phyloP scores from a whole-genome alignment of 306 rosid genomes.

The Cucumis melo region DNA sequence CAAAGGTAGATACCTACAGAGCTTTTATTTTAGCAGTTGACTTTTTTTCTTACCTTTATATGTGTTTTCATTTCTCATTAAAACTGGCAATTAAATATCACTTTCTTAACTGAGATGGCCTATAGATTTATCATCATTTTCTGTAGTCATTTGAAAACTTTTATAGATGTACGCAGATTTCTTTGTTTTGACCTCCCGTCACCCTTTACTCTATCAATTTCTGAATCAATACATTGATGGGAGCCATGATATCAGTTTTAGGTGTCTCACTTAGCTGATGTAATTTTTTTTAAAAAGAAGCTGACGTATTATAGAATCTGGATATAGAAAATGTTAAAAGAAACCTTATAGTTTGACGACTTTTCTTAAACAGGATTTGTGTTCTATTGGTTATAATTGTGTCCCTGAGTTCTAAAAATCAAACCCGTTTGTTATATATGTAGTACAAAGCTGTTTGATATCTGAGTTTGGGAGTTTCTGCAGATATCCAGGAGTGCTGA shows the following conservation, averaged over 20 bases:
- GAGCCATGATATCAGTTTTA: not conserved
- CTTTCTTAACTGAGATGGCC: not conserved
- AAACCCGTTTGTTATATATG: not conserved
- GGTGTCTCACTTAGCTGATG: not conserved
- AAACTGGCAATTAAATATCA: not conserved
- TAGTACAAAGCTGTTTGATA: not conserved
- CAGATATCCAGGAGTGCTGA: conserved; percentile 67
- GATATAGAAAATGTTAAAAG: not conserved
- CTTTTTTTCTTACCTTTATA: not conserved
- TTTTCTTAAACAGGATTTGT: no score
- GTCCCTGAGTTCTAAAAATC: no score
- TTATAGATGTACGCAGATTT: not conserved
- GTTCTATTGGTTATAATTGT: no score
- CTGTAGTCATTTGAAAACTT: not conserved
- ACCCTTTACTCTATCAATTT: not conserved
- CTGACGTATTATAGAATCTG: not conserved
- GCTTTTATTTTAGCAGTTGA: not conserved
- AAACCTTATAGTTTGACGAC: no score
- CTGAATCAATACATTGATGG: not conserved
- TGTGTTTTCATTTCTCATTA: not conserved
- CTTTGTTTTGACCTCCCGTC: not conserved
- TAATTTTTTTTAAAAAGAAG: no score
- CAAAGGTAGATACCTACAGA: conserved; percentile 34
- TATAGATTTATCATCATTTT: not conserved
- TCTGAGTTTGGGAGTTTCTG: conserved; percentile 5